Evolutionary conservation across 1,284 basidiomycete genomes (phyloP), one percentile per base, ranked within the genome.

Genomic region (Leccinum fallax): DNA sequence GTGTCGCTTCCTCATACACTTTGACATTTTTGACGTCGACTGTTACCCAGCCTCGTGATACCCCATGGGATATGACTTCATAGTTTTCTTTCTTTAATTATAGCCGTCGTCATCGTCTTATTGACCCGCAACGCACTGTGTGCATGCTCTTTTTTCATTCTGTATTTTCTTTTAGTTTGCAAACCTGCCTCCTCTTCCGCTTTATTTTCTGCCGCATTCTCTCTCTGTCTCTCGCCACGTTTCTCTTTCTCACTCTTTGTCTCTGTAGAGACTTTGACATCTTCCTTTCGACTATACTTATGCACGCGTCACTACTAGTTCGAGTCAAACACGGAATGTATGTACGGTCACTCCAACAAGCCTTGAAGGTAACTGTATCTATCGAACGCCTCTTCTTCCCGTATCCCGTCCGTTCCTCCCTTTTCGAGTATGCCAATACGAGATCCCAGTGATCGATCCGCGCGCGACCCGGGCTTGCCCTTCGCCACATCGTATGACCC

Each of bases 21-120:
- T 51, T 43, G 34, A 16, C 16, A 16, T 6, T 52, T 59, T 61
- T 60, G 26, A 66, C 52, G 30, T 61, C 26, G 54, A 74, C 59
- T 40, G 48, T 72, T 73, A 64, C 69, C 70, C 65, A 56, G 49
- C 56, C 53, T 58, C 19, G 65, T 57, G 69, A 70, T 70, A 70
- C 69, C 69, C 69, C 59, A 59, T 63, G 53, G 19, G 58, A 63
- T 30, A 32, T 53, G 46, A 60, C 26, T 57, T 55, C 61, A 62
- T 68, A 58, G 58, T 59, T 59, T 53, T 58, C 28, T 59, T 59
- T 54, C 57, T 59, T 53, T 65, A 61, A 58, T 61, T 51, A 63
- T 59, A 54, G 38, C 30, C 36, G 19, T 55, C 34, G 32, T 48
- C 48, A 21, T 34, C 26, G 24, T 43, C 51, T 40, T 49, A 55